These are phyloP conservation scores for Suillus spraguei DNA, from an alignment of 768 basidiomycete species.

Conservation along the genomic window DNA sequence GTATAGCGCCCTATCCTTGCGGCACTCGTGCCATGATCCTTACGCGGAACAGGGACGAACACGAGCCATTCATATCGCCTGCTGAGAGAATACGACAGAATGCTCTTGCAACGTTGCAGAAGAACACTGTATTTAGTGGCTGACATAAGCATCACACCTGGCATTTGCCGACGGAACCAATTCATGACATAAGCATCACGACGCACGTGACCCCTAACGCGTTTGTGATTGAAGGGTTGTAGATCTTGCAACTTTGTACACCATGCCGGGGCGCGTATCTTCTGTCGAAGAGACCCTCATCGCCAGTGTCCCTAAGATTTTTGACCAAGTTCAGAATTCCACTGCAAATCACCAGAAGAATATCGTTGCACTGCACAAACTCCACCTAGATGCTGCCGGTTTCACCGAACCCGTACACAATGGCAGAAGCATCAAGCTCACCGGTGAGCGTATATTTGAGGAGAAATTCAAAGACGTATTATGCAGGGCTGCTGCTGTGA, in stretches of 20 bases:
- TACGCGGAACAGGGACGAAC: constrained; percentile 4
- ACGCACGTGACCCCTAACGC: constrained; percentile 13
- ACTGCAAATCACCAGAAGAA: constrained; percentile 90
- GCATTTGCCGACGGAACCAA: background rate
- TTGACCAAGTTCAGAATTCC: constrained; percentile 77
- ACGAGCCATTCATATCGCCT: constrained; percentile 9
- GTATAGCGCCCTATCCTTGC: constrained; percentile 10
- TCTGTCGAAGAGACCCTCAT: constrained; percentile 31
- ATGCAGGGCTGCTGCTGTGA: constrained; percentile 62
- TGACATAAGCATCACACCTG: constrained; percentile 6
- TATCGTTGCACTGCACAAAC: constrained; percentile 76
- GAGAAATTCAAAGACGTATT: constrained; percentile 63
- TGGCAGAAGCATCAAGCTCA: constrained; percentile 53
- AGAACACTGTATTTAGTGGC: background rate
- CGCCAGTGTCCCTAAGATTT: constrained; percentile 58
- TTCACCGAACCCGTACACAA: constrained; percentile 51
- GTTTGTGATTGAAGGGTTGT: background rate
- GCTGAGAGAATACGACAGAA: constrained; percentile 7
- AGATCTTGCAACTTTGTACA: constrained; percentile 12
- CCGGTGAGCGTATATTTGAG: constrained; percentile 80
- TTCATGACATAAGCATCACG: constrained; percentile 8
- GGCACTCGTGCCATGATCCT: constrained; percentile 1
- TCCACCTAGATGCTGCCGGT: constrained; percentile 66
- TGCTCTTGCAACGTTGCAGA: constrained; percentile 3
- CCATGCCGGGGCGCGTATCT: constrained; percentile 31